These are phyloP conservation scores for Kwoniella shivajii DNA, from an alignment of 1,284 basidiomycete species.

Conservation along the genomic window DNA sequence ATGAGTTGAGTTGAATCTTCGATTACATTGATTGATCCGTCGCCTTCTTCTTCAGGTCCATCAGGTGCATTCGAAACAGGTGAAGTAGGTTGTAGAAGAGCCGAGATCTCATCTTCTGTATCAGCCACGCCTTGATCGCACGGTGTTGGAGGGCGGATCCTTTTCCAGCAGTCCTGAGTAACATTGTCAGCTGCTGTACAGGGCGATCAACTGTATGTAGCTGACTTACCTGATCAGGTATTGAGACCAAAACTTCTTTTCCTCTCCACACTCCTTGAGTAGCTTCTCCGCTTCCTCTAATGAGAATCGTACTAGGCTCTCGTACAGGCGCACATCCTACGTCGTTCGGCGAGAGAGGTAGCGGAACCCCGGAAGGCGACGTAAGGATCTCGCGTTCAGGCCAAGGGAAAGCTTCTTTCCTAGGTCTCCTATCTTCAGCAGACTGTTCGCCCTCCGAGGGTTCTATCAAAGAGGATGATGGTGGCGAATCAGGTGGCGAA, in stretches of 20 bases:
- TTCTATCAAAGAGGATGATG: background rate
- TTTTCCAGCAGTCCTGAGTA: slow-evolving; percentile 10
- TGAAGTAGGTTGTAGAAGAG: background rate
- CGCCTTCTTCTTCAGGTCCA: background rate
- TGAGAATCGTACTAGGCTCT: background rate
- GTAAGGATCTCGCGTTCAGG: slow-evolving; percentile 3
- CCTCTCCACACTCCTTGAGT: slow-evolving; percentile 6
- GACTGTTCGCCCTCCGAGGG: background rate
- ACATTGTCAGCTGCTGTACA: background rate
- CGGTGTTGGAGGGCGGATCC: background rate
- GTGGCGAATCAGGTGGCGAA: slow-evolving; percentile 30
- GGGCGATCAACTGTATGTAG: background rate
- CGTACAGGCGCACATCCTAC: background rate
- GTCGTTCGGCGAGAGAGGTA: slow-evolving; percentile 14
- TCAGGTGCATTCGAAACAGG: background rate
- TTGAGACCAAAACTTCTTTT: slow-evolving; percentile 7
- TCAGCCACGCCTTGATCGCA: background rate
- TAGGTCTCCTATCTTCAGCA: background rate
- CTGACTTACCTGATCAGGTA: slow-evolving; percentile 14
- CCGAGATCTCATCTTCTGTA: slow-evolving; percentile 8
- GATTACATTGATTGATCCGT: slow-evolving; percentile 1
- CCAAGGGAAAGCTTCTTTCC: slow-evolving; percentile 28
- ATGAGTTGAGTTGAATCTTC: too few relatives aligned
- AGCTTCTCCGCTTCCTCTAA: background rate
- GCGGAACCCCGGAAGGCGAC: slow-evolving; percentile 15